Evolutionary conservation across 768 basidiomycete species (phyloP).

Genomic region (Boletus rubroflammeus): DNA sequence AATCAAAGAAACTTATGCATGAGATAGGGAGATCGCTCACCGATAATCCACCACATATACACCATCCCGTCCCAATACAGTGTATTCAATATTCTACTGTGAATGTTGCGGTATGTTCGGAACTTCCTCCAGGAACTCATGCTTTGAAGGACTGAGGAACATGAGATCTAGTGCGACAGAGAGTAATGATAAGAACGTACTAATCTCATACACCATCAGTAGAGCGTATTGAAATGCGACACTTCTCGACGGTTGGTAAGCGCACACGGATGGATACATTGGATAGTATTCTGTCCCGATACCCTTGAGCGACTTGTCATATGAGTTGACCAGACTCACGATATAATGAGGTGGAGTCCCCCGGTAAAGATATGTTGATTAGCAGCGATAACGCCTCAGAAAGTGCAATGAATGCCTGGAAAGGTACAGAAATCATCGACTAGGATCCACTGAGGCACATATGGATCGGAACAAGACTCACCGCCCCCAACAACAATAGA

Average conservation of each 20-base stretch:
- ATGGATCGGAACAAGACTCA: neutral
- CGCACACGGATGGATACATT: slow-evolving; percentile 12
- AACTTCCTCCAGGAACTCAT: slow-evolving; percentile 26
- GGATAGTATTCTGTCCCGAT: slow-evolving; percentile 13
- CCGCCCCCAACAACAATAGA: slow-evolving; percentile 16
- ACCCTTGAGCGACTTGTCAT: neutral
- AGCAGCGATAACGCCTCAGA: slow-evolving; percentile 1
- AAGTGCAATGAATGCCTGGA: slow-evolving; percentile 11
- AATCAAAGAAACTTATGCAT: neutral
- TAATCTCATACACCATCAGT: slow-evolving; percentile 19
- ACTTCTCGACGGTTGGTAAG: slow-evolving; percentile 11
- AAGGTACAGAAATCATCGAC: neutral
- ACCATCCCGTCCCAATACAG: slow-evolving; percentile 26
- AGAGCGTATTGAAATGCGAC: slow-evolving; percentile 11
- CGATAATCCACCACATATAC: slow-evolving; percentile 23
- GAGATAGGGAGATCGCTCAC: slow-evolving; percentile 2
- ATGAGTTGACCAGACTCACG: slow-evolving; percentile 11
- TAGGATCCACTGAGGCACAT: too few species aligned
- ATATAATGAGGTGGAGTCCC: slow-evolving; percentile 14
- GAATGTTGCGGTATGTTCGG: slow-evolving; percentile 14
- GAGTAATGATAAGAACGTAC: slow-evolving; percentile 5
- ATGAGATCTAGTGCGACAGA: neutral
- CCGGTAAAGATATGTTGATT: slow-evolving; percentile 12
- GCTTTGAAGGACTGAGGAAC: slow-evolving; percentile 17
- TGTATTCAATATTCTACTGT: slow-evolving; percentile 16